These are phyloP conservation scores for Phytophthora pseudosyringae DNA, from an alignment of 352 stramenopile species.

Conservation along the genomic window DNA sequence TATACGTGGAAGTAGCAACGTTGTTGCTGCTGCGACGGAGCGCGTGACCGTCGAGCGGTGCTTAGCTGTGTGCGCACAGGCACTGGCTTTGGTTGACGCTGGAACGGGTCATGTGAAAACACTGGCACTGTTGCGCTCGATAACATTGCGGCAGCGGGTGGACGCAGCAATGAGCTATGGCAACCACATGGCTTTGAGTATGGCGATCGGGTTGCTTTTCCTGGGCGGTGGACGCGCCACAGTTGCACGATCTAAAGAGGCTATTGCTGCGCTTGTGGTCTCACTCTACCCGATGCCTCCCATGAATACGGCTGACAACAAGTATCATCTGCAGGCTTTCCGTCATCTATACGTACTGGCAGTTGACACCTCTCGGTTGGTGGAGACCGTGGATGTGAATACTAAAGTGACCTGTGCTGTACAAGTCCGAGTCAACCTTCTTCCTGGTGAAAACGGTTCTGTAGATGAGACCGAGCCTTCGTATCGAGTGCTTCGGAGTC, in stretches of 20 bases:
- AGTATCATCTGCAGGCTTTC: constrained; percentile 89
- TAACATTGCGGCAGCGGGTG: constrained; percentile 81
- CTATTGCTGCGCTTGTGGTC: constrained; percentile 95
- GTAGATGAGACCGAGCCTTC: constrained; percentile 15
- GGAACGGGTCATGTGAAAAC: constrained; percentile 95
- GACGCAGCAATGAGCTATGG: constrained; percentile 93
- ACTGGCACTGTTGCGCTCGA: constrained; percentile 91
- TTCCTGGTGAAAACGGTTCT: constrained; percentile 5
- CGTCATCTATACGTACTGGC: constrained; percentile 93
- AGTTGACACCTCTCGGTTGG: constrained; percentile 69
- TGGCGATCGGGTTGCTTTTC: constrained; percentile 97
- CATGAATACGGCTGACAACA: constrained; percentile 94
- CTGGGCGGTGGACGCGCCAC: constrained; percentile 94
- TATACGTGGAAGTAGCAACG: constrained; percentile 43
- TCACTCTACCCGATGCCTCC: constrained; percentile 96
- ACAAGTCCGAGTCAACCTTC: constrained; percentile 52
- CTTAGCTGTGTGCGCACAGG: constrained; percentile 90
- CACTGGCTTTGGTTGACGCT: constrained; percentile 95
- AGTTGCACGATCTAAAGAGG: constrained; percentile 85
- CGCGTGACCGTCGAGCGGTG: constrained; percentile 94
- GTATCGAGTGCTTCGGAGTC: constrained; percentile 52
- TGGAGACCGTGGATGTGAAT: constrained; percentile 84
- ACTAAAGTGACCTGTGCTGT: constrained; percentile 55
- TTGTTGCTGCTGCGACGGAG: constrained; percentile 71
- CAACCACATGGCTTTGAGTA: constrained; percentile 95